Evolutionary conservation across 2,329 filamentous ascomycete genomes (phyloP), one percentile per base, ranked within the genome.

Genomic region (Pseudocercospora cruenta): DNA sequence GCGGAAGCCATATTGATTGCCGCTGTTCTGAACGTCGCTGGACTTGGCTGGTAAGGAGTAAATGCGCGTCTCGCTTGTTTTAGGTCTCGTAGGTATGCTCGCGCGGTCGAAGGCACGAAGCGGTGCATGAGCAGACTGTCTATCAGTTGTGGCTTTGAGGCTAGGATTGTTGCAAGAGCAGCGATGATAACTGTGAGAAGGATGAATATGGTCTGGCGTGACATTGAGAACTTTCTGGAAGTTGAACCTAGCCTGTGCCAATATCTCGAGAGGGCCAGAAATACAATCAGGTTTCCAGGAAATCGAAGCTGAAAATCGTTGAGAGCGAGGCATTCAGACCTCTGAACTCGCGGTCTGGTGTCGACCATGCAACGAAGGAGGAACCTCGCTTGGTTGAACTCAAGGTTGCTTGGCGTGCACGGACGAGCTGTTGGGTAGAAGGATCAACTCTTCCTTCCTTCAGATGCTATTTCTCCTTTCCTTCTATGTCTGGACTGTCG

Each of bases 81-180:
- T 0, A n/a, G 21, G 10, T 22, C 2, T 12, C 16, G 49, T 14
- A 60, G 26, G 16, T 54, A 39, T 24, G 49, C 21, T 7, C 33
- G 60, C 36, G 57, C n/a, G 1, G 10, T 39, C 8, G 21, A 26
- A 5, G 62, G 21, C 51, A 49, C 54, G 26, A 68, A 24, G 26
- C 55, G 60, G 9, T 60, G 58, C 66, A 68, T 68, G 24, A 66
- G 64, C 5, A 58, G 12, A 60, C 59, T 66, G 22, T 66, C 58
- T 22, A 61, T 53, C 14, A 57, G 45, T 58, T 54, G 33, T 12
- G 65, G 43, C 21, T 61, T 57, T 8, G 61, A 61, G 8, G 55
- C 66, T 2, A 68, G 31, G 4, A 66, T 5, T 2, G 66, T 47
- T 12, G 63, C 63, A 21, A 64, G 28, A 7, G 63, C 3, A 24